Conservation (phyloP, 108 stramenopile species). For the Skeletonema marinoi region DNA sequence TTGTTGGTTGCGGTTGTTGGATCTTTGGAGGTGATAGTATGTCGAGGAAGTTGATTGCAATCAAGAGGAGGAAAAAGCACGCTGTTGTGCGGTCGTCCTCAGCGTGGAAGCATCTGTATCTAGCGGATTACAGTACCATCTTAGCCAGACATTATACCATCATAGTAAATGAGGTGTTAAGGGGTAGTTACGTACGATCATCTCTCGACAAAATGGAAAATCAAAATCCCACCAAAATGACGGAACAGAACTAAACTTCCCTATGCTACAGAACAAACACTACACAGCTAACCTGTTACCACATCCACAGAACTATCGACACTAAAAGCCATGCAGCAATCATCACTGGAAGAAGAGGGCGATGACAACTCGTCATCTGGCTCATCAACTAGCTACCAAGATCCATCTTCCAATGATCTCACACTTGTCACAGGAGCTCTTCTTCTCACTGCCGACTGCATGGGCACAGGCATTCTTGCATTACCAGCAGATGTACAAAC, state of each 20-base stretch:
- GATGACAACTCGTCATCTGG: conserved; percentile 4
- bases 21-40: neutral
- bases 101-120: neutral
- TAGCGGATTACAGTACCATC: no score
- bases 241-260: no score
- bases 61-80: neutral
- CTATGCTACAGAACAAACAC: no score
- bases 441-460: conserved; percentile 71
- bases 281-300: no score
- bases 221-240: no score
- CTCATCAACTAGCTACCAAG: conserved; percentile 25
- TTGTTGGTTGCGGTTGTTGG: neutral
- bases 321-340: neutral
- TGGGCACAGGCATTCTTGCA: conserved; percentile 80
- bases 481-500: conserved; percentile 55
- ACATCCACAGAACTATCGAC: no score
- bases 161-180: no score
- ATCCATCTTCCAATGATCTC: conserved; percentile 52
- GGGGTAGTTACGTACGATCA: no score
- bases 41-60: neutral
- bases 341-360: neutral
- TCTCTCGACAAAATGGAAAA: no score
- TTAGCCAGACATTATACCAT: no score
- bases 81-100: no score
- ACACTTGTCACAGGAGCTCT: conserved; percentile 52